These are phyloP conservation scores for Scleroderma bovista DNA, from an alignment of 768 basidiomycete genomes.

Conservation along the genomic window DNA sequence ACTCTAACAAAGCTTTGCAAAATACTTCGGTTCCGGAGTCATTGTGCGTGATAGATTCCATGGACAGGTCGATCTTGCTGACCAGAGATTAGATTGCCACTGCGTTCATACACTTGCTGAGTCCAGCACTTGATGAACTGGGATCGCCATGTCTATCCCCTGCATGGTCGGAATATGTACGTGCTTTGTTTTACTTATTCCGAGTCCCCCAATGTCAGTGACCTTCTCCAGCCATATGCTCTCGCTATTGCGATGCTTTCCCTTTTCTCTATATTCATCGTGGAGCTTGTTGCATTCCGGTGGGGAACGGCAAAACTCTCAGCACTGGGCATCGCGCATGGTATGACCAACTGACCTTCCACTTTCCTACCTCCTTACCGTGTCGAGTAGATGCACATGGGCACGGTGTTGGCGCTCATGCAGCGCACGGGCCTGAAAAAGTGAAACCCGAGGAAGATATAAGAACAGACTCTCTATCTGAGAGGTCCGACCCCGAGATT, in stretches of 20 bases:
- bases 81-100: conserved; percentile 75
- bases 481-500: conserved; percentile 22
- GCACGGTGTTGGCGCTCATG: conserved; percentile 52
- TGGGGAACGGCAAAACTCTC: conserved; percentile 73
- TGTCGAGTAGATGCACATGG: conserved; percentile 54
- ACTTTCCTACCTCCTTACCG: background rate
- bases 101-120: conserved; percentile 79
- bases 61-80: background rate
- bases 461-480: conserved; percentile 13
- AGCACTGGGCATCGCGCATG: conserved; percentile 57
- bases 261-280: conserved; percentile 78
- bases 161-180: conserved; percentile 72
- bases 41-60: conserved; percentile 46
- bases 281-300: conserved; percentile 84
- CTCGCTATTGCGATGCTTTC: conserved; percentile 76
- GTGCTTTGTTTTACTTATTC: conserved; percentile 16
- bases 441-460: background rate
- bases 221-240: conserved; percentile 59
- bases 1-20: conserved; percentile 55
- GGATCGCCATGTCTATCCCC: conserved; percentile 61
- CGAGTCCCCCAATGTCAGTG: background rate
- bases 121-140: conserved; percentile 70
- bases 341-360: conserved; percentile 28
- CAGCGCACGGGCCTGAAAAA: conserved; percentile 66
- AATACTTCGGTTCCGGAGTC: conserved; percentile 88